phyloP scores from a whole-genome alignment of 169 alveolate species.

The Amoebophrya sp. region DNA sequence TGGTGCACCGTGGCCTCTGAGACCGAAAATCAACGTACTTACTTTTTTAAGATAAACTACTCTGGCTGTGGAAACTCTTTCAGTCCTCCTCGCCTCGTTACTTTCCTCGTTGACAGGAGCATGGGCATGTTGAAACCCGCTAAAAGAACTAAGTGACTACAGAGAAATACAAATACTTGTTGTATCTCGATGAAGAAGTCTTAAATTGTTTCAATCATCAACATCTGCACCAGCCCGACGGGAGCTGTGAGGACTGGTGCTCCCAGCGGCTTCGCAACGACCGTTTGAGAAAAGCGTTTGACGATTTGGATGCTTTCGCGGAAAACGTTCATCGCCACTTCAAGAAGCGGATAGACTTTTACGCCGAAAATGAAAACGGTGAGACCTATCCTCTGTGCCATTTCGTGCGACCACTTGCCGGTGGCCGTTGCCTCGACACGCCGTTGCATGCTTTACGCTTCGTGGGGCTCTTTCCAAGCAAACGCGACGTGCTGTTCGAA shows the following conservation, averaged over 20 bases:
- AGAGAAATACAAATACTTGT: too few species aligned
- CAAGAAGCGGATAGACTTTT: background rate
- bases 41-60: too few species aligned
- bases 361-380: background rate
- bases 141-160: too few species aligned
- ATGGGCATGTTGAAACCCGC: too few species aligned
- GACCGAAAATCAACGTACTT: too few species aligned
- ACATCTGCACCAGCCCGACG: slow-evolving; percentile 23
- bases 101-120: too few species aligned
- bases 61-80: too few species aligned
- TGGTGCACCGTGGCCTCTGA: background rate
- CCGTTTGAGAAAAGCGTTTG: background rate
- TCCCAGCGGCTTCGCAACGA: background rate
- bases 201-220: too few species aligned
- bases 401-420: background rate
- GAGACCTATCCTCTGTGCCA: background rate
- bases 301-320: background rate
- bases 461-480: background rate
- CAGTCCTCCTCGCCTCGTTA: too few species aligned
- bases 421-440: background rate
- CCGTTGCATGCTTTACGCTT: background rate
- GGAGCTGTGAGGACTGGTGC: background rate
- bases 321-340: background rate
- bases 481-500: background rate
- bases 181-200: too few species aligned